Evolutionary conservation across 129 eudicot species (phyloP).

Genomic region (Mikania micrantha): DNA sequence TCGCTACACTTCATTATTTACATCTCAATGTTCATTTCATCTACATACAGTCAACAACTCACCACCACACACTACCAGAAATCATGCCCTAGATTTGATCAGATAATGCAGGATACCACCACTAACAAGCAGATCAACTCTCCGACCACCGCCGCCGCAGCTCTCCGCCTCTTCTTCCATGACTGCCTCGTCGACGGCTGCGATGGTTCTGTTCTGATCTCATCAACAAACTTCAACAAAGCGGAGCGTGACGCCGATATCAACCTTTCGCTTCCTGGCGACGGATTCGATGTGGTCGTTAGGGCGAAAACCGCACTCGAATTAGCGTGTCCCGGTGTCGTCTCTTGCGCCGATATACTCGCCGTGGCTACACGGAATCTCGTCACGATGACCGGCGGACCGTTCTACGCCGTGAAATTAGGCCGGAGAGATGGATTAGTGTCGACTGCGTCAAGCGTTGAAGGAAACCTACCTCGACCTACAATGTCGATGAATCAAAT

Average conservation of each 20-base stretch:
- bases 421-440: conserved; percentile 52
- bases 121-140: conserved; percentile 81
- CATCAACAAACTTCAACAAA: conserved; percentile 64
- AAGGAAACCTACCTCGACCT: conserved; percentile 50
- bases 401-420: conserved; percentile 45
- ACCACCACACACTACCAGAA: conserved; percentile 43
- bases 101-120: conserved; percentile 62
- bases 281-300: conserved; percentile 74
- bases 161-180: conserved; percentile 44
- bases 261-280: conserved; percentile 91
- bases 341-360: conserved; percentile 83
- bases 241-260: conserved; percentile 96
- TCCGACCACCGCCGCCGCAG: conserved; percentile 81
- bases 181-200: conserved; percentile 63
- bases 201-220: conserved; percentile 69
- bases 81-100: conserved; percentile 61
- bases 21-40: conserved; percentile 16
- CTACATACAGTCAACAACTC: conserved; percentile 35
- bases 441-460: conserved; percentile 40
- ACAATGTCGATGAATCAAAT: conserved; percentile 47
- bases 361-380: conserved; percentile 65
- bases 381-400: conserved; percentile 68
- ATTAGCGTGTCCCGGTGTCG: conserved; percentile 76
- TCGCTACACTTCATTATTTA: background rate
- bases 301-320: conserved; percentile 89